Evolutionary conservation across 2,329 filamentous ascomycete genomes (phyloP).

Genomic region (Daldinia sp.): DNA sequence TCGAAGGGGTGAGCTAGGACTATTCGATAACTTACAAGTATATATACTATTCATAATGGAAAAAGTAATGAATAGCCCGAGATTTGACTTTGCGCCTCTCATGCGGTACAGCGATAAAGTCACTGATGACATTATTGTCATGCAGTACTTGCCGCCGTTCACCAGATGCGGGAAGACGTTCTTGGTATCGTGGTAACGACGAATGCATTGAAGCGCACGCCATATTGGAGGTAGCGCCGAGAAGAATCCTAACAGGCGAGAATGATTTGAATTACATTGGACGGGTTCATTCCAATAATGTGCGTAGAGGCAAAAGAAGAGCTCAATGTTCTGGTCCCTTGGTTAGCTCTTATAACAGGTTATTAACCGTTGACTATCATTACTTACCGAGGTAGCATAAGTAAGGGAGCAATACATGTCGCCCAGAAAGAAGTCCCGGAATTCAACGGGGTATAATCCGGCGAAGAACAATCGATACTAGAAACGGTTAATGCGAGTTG

Average conservation of each 20-base stretch:
- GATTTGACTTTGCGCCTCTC: constrained; percentile 64
- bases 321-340: constrained; percentile 77
- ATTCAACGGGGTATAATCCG: constrained; percentile 92
- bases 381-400: constrained; percentile 84
- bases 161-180: constrained; percentile 93
- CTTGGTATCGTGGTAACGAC: constrained; percentile 87
- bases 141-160: constrained; percentile 91
- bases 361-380: too few species aligned
- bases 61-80: constrained; percentile 83
- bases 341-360: constrained; percentile 41
- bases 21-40: constrained; percentile 67
- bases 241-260: constrained; percentile 87
- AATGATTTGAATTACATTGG: constrained; percentile 88
- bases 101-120: constrained; percentile 88
- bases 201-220: constrained; percentile 90
- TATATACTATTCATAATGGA: constrained; percentile 87
- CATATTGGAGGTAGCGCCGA: constrained; percentile 85
- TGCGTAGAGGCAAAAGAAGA: constrained; percentile 97
- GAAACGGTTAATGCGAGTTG: constrained; percentile 44
- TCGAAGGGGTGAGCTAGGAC: background rate
- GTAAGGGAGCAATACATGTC: constrained; percentile 98
- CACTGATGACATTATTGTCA: constrained; percentile 83
- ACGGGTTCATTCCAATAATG: constrained; percentile 77
- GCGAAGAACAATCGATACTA: constrained; percentile 88
- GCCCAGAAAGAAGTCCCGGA: constrained; percentile 95